Conservation (phyloP, 140 eudicot genomes). For the Anethum foeniculum region DNA sequence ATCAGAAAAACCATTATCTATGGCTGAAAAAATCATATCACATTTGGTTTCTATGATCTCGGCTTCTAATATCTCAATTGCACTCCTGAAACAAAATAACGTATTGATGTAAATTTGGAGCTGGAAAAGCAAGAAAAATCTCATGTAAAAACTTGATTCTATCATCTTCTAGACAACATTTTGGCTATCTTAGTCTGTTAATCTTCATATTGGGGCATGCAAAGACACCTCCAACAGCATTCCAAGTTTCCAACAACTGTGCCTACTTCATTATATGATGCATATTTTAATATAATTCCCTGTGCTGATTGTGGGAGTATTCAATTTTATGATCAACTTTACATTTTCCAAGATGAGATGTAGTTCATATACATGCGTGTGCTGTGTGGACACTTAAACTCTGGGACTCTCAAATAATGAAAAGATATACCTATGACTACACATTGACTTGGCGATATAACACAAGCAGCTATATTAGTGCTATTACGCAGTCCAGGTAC, state of each 20-base stretch:
- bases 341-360: neutral
- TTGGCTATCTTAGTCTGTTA: neutral
- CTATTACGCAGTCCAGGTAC: neutral
- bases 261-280: neutral
- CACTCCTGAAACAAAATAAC: constrained; percentile 52
- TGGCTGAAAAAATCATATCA: constrained; percentile 25
- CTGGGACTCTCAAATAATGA: neutral
- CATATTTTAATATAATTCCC: neutral
- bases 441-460: neutral
- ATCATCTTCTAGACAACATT: neutral
- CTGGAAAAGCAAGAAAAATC: neutral
- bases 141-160: neutral
- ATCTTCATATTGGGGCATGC: neutral
- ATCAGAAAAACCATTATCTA: constrained; percentile 23
- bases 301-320: neutral
- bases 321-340: neutral
- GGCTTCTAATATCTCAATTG: constrained; percentile 69
- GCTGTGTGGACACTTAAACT: neutral
- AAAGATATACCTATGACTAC: neutral
- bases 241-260: neutral
- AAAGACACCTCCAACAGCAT: neutral
- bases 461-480: neutral
- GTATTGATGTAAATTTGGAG: neutral
- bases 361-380: neutral
- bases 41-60: constrained; percentile 43